Percentiles rank a stretch among this genome's conserved stretches.
Evolutionary conservation across 106 monocot species (phyloP).

Genomic region (Platanthera zijinensis): DNA sequence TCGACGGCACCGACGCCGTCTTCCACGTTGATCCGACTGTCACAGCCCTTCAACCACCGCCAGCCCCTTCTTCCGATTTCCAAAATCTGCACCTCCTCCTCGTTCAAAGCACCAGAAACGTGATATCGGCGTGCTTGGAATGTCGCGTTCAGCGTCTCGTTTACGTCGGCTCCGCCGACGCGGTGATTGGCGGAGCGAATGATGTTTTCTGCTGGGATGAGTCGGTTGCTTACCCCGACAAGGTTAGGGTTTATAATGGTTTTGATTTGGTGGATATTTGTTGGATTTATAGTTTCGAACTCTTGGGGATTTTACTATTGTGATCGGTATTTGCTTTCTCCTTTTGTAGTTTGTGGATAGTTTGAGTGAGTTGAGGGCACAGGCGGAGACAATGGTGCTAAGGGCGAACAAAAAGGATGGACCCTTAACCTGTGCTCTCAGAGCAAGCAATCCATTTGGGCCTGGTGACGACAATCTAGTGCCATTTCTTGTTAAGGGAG

Average conservation of each 20-base stretch:
- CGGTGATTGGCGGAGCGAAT: conserved; percentile 45
- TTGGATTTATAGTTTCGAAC: not conserved
- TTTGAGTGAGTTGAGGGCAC: conserved; percentile 60
- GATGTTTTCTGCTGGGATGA: conserved; percentile 39
- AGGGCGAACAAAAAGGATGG: conserved; percentile 43
- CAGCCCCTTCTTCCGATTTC: conserved; percentile 10
- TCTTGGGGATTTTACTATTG: not conserved
- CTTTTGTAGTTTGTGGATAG: conserved; percentile 42
- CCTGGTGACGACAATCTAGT: conserved; percentile 59
- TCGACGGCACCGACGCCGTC: conserved; percentile 39
- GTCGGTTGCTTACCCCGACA: conserved; percentile 52
- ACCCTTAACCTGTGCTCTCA: conserved; percentile 62
- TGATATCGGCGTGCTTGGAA: conserved; percentile 44
- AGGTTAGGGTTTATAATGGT: conserved; percentile 23
- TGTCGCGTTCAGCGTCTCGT: conserved; percentile 54
- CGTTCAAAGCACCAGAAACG: conserved; percentile 38
- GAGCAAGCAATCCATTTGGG: conserved; percentile 72
- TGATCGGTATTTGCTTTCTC: not conserved
- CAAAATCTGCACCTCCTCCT: conserved; percentile 11
- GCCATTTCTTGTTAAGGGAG: conserved; percentile 38
- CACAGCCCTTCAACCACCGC: not conserved
- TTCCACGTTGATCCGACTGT: conserved; percentile 36
- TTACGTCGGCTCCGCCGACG: conserved; percentile 71
- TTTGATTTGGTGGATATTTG: not conserved
- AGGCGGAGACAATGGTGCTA: conserved; percentile 66